Percentiles rank a stretch among this genome's conserved stretches.
Conservation (phyloP, 225 moss, liverwort and hornwort species). For the Anthoceros angustus region DNA sequence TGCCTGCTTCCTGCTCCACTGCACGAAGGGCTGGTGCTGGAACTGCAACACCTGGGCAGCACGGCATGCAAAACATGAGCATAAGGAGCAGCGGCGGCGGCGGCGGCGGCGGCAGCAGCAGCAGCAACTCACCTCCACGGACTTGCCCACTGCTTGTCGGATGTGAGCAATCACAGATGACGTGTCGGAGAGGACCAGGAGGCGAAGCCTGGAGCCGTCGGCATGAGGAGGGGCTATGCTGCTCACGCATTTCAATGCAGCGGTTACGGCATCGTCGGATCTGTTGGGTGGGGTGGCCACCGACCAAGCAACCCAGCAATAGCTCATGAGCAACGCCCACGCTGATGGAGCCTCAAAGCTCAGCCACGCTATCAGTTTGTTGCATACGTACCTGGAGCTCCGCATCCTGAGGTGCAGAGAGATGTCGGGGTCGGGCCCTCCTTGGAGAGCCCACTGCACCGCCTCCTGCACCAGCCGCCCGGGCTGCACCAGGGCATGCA, state of each 20-base stretch:
- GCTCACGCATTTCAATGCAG: not conserved
- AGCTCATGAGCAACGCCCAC: slow-evolving; percentile 21
- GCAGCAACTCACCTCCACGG: slow-evolving; percentile 18
- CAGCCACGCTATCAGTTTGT: not conserved
- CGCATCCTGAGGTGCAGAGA: slow-evolving; percentile 57
- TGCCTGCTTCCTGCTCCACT: slow-evolving; percentile 1
- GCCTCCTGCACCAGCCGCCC: slow-evolving; percentile 32
- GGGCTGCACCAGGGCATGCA: slow-evolving; percentile 41
- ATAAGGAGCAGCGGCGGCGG: not conserved
- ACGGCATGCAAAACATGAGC: not conserved
- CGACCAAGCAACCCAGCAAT: slow-evolving; percentile 13
- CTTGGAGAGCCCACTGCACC: slow-evolving; percentile 44
- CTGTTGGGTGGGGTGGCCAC: too few species aligned
- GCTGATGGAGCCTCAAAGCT: not conserved
- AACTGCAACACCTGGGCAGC: slow-evolving; percentile 19
- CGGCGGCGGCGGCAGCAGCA: not conserved
- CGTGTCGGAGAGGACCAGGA: slow-evolving; percentile 61
- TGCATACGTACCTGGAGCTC: not conserved
- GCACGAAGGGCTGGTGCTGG: slow-evolving; percentile 27
- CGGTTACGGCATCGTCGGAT: slow-evolving; percentile 31
- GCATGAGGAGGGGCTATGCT: not conserved
- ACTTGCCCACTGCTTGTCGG: slow-evolving; percentile 16
- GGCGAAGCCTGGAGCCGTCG: slow-evolving; percentile 23
- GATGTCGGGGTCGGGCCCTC: slow-evolving; percentile 44
- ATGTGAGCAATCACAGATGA: slow-evolving; percentile 23